Evolutionary conservation across 768 basidiomycete genomes (phyloP), one percentile per base, ranked within the genome.

Genomic region (Russula dissimulans): DNA sequence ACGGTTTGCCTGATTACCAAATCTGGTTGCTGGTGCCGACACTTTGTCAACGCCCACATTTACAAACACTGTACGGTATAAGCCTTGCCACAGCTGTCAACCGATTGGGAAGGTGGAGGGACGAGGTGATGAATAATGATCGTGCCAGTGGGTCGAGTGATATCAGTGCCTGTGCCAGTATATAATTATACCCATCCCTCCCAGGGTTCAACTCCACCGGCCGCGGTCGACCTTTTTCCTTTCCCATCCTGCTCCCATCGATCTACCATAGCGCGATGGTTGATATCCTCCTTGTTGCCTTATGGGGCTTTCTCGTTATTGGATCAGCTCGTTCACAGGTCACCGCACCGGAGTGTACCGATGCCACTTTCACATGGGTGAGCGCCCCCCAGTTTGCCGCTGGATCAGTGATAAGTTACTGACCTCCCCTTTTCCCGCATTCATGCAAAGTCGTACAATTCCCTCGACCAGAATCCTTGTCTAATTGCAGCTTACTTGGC

Each of bases 401-500:
- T 36, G 14, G 7, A 22, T 43, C 41, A 9, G 5, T 47, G 26
- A 22, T n/a, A 31, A 41, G n/a, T n/a, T 51, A 26, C 22, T 26
- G 14, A 60, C 36, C 12, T n/a, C 26, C 4, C 0, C 14, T 53
- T 14, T 12, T 3, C 38, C 10, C 43, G 1, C 29, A 38, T n/a
- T 29, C 0, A 10, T 18, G 31, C 5, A n/a, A 34, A 64, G 63
- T 26, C 61, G 5, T 45, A 18, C 31, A 64, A 64, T 34, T 63
- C 61, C 8, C 56, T 64, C 2, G 18, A 17, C 3, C 60, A 64
- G n/a, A 46, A 12, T 31, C 61, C 63, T 22, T 64, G 63, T 29
- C 15, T 18, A 4, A 45, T 64, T 4, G 26, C 17, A 11, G 54
- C 63, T 9, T 38, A 54, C 34, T 41, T 64, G 12, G 26, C 36